Conservation (phyloP, 352 stramenopile genomes). For the Globisporangium emineosum region DNA sequence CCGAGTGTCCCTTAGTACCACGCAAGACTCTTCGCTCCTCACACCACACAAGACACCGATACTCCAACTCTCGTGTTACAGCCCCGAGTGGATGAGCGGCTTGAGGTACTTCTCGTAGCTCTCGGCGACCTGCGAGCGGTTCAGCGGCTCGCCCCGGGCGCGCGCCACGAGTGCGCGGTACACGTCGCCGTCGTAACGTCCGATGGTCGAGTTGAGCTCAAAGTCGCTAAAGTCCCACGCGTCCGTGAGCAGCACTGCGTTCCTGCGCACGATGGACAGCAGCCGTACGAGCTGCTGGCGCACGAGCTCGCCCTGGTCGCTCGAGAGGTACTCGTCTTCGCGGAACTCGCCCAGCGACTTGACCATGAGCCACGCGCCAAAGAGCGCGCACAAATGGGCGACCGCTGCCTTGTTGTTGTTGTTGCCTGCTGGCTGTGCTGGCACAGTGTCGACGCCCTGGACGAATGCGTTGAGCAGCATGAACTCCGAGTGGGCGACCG, state of each 20-base stretch:
- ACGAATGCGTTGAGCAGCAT: slow-evolving; percentile 30
- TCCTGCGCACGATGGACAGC: slow-evolving; percentile 37
- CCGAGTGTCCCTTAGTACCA: no score
- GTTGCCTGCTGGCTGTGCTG: slow-evolving; percentile 14
- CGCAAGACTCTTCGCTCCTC: no score
- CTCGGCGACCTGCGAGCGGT: background rate
- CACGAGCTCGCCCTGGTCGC: slow-evolving; percentile 49
- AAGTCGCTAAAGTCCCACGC: slow-evolving; percentile 72
- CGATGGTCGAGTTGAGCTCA: slow-evolving; percentile 70
- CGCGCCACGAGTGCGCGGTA: slow-evolving; percentile 27
- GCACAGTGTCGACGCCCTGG: slow-evolving; percentile 17
- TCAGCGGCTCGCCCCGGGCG: background rate
- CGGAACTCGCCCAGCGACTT: slow-evolving; percentile 58
- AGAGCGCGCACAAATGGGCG: slow-evolving; percentile 69
- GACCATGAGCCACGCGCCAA: slow-evolving; percentile 20
- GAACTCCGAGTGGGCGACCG: slow-evolving; percentile 29
- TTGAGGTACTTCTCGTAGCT: background rate
- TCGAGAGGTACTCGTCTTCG: slow-evolving; percentile 53
- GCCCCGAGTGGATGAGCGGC: background rate
- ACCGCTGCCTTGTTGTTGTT: slow-evolving; percentile 46
- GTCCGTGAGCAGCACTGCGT: slow-evolving; percentile 71
- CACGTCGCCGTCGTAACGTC: slow-evolving; percentile 59
- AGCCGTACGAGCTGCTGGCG: slow-evolving; percentile 40
- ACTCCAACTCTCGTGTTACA: no score
- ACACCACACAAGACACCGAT: no score